Percentiles rank a stretch among this genome's conserved stretches.
Evolutionary conservation across 164 flowering plant species (phyloP).

Genomic region (Vitis labrusca): DNA sequence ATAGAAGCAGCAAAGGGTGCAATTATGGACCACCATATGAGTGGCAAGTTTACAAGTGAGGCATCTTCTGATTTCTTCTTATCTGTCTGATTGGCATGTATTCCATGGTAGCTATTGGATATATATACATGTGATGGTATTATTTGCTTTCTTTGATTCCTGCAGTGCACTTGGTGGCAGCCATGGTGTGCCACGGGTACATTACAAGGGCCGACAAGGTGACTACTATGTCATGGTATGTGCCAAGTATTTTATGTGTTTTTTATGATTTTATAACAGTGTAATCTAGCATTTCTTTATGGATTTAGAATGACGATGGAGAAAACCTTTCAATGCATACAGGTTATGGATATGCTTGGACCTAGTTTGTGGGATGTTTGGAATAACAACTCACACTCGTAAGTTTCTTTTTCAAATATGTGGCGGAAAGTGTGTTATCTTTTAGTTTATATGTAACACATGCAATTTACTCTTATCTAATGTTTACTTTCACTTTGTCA

Average conservation of each 20-base stretch:
- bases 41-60: slow-evolving; percentile 90
- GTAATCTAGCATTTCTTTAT: neutral
- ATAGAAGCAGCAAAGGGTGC: slow-evolving; percentile 86
- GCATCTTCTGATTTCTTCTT: neutral
- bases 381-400: slow-evolving; percentile 78
- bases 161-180: slow-evolving; percentile 79
- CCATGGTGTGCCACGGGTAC: slow-evolving; percentile 84
- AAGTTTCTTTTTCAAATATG: slow-evolving; percentile 17
- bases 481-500: neutral
- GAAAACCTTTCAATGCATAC: slow-evolving; percentile 3
- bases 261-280: neutral
- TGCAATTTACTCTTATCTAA: neutral
- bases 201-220: slow-evolving; percentile 85
- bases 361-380: slow-evolving; percentile 98
- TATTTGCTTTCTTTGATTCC: slow-evolving; percentile 9
- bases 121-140: neutral
- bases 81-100: neutral
- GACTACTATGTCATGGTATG: slow-evolving; percentile 83
- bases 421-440: neutral
- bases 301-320: neutral
- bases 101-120: neutral
- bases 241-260: neutral
- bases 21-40: slow-evolving; percentile 86
- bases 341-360: slow-evolving; percentile 99
- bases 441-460: neutral